These are phyloP conservation scores for Ambrosia hybrid DNA, from an alignment of 140 eudicot species.

Conservation along the genomic window DNA sequence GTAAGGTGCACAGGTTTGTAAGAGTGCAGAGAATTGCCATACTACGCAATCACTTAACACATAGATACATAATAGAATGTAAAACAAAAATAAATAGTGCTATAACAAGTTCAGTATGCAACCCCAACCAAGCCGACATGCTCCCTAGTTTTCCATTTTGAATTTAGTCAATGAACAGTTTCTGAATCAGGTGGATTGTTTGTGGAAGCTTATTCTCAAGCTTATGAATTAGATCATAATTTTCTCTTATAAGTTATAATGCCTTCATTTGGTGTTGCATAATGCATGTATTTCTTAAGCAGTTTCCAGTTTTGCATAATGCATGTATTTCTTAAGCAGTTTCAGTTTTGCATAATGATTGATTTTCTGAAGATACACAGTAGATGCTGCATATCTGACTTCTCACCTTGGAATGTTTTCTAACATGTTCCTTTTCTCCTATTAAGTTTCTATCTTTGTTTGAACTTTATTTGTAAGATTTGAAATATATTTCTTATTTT, in stretches of 20 bases:
- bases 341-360: constrained; percentile 13
- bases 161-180: neutral
- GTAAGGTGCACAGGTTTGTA: constrained; percentile 8
- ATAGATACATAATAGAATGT: constrained; percentile 5
- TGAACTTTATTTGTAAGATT: constrained; percentile 8
- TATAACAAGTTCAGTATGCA: neutral
- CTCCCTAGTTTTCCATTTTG: neutral
- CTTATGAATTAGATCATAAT: neutral
- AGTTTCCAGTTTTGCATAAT: constrained; percentile 11
- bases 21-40: neutral
- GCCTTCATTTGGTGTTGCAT: neutral
- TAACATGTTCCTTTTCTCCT: no score
- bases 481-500: neutral
- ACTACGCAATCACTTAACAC: constrained; percentile 3
- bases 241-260: neutral
- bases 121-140: neutral
- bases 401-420: constrained; percentile 6
- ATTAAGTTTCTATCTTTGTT: no score
- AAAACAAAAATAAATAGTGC: no score
- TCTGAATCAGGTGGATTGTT: constrained; percentile 1
- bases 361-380: constrained; percentile 5
- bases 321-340: neutral
- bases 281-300: neutral
- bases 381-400: constrained; percentile 21
- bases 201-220: constrained; percentile 10